A percentile compares a stretch with the other conserved stretches of the same genome.
Evolutionary conservation across 352 stramenopile genomes (phyloP).

Genomic region (Sclerospora graminicola): DNA sequence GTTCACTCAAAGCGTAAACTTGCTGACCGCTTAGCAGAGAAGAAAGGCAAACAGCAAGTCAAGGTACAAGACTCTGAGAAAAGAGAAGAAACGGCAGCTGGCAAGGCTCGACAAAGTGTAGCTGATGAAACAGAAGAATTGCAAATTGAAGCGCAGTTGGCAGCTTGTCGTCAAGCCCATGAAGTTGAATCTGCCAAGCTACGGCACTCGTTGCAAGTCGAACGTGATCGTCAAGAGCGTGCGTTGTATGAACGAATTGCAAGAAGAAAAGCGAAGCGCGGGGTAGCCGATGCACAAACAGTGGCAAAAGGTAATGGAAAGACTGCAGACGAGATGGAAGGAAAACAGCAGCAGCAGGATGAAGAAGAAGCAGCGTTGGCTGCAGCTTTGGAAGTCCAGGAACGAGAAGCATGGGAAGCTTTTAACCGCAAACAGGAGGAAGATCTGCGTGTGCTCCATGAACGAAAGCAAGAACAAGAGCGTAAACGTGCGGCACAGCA

Average conservation of each 20-base stretch:
- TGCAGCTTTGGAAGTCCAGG: constrained; percentile 18
- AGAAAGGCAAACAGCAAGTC: too few relatives aligned
- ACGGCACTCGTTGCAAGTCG: constrained; percentile 18
- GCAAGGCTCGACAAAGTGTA: too few relatives aligned
- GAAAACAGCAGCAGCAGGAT: constrained; percentile 14
- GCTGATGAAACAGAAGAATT: constrained; percentile 10
- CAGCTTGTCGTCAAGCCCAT: constrained; percentile 18
- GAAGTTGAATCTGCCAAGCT: constrained; percentile 19
- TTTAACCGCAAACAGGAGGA: constrained; percentile 34
- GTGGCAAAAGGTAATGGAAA: constrained; percentile 6
- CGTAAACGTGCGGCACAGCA: too few relatives aligned
- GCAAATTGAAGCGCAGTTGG: constrained; percentile 19
- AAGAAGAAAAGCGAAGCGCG: constrained; percentile 32
- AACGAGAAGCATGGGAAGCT: constrained; percentile 24
- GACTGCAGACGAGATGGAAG: constrained; percentile 14
- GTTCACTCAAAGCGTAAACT: too few relatives aligned
- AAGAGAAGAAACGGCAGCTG: too few relatives aligned
- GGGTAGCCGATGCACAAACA: constrained; percentile 1
- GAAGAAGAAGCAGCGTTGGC: constrained; percentile 15
- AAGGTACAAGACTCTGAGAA: too few relatives aligned
- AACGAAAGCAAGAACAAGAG: constrained; percentile 31
- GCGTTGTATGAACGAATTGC: constrained; percentile 44
- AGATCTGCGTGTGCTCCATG: constrained; percentile 23
- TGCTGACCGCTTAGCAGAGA: too few relatives aligned
- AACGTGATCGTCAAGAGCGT: constrained; percentile 41